Conservation (phyloP, 176 grass and related monocot genomes). For the Poa pratensis region DNA sequence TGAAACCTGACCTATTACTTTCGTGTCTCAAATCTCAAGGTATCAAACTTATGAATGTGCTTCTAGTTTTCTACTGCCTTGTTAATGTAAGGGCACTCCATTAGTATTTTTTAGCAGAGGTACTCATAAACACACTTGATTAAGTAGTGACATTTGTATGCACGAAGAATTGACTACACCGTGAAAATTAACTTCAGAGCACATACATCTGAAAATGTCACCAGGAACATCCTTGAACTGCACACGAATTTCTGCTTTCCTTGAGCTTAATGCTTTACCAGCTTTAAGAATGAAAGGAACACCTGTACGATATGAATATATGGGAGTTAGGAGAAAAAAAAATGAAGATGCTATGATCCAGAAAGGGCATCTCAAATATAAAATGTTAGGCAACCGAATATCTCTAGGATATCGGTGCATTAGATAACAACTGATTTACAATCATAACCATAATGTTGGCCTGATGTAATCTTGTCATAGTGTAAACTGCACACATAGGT, state of each 20-base stretch:
- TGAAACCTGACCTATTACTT: conserved; percentile 21
- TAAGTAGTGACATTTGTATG: conserved; percentile 14
- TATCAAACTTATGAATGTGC: conserved; percentile 15
- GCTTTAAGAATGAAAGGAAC: conserved; percentile 99
- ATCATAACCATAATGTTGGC: too few species aligned
- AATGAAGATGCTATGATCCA: conserved; percentile 27
- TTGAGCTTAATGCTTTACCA: conserved; percentile 93
- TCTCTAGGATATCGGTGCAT: too few species aligned
- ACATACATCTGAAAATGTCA: conserved; percentile 96
- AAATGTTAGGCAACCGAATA: too few species aligned
- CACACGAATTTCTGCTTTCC: conserved; percentile 98
- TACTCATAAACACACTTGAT: conserved; percentile 19
- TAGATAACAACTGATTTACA: too few species aligned
- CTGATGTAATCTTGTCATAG: too few species aligned
- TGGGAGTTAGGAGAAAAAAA: conserved; percentile 8
- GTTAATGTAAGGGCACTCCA: conserved; percentile 13
- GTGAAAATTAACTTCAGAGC: conserved; percentile 26
- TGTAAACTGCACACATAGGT: too few species aligned
- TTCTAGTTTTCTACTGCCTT: conserved; percentile 35
- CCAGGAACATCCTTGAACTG: conserved; percentile 99
- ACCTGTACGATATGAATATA: conserved; percentile 62
- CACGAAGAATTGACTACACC: background rate
- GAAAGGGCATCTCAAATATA: conserved; percentile 10
- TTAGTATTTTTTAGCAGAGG: background rate
- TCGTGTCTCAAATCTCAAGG: background rate